Evolutionary conservation across 1,284 basidiomycete genomes (phyloP), one percentile per base, ranked within the genome.

Genomic region (Moesziomyces aphidis): DNA sequence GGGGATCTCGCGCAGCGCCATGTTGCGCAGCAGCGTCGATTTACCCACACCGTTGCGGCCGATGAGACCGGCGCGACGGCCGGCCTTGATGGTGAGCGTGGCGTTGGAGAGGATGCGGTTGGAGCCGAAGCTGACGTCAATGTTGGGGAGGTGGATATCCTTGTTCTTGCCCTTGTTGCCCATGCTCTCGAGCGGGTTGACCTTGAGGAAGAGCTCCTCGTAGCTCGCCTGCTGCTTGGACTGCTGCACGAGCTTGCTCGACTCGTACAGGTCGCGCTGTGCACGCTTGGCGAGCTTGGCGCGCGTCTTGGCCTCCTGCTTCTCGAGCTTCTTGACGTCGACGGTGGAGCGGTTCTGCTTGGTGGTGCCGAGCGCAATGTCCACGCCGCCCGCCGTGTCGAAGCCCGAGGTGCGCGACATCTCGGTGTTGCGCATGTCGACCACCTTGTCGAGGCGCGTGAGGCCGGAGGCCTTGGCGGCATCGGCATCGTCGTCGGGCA

Each of bases 191-290:
- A 99, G 86, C 51, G 97, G 94, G 86, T 99, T 99, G 87, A 99
- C 95, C 88, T 96, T 93, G 92, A 99, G 93, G 87, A 96, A 99
- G 90, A 98, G 91, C 85, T 98, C 96, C 85, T 98, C 95, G 87
- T 98, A 98, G 26, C 91, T 90, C 91, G 96, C 73, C 88, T 95
- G 94, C 87, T 95, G 94, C 85, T 92, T 90, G 85, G 93, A 91
- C 80, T 94, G 91, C 83, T 97, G 94, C 63, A 99, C 89, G 36
- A 99, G 88, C 86, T 97, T 98, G 23, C 93, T 95, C 19, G 95
- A 95, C 85, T 98, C 95, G 86, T 97, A 99, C 45, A 97, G 88
- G 86, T 94, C 93, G 44, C 80, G 78, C 73, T 84, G 90, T 10
- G 93, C 89, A 49, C 95, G 90, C 86, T 99, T 99, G 86, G 97